These are phyloP conservation scores for Puccinia triticina DNA, from an alignment of 1,284 basidiomycete genomes.

Conservation along the genomic window DNA sequence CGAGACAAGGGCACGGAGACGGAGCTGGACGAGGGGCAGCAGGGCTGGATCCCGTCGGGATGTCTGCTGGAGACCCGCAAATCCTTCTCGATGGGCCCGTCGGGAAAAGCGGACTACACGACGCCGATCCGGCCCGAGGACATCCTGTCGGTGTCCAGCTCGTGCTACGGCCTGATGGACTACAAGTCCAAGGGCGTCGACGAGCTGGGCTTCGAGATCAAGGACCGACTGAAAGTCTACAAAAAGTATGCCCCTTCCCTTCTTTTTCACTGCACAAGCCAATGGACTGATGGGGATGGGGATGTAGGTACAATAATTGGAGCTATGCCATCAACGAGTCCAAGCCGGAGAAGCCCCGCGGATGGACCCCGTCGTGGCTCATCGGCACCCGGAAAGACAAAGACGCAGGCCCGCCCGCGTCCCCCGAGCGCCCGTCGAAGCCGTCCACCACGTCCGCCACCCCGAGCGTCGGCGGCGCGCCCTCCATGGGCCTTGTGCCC, in stretches of 20 bases:
- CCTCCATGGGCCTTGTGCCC: neutral
- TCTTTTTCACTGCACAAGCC: neutral
- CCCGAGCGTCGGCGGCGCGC: neutral
- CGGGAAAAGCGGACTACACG: constrained; percentile 55
- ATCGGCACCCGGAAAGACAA: constrained; percentile 23
- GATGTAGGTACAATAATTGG: constrained; percentile 83
- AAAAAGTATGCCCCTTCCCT: constrained; percentile 64
- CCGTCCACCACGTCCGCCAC: neutral
- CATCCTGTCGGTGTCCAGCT: constrained; percentile 91
- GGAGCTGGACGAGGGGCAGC: constrained; percentile 78
- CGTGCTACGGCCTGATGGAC: constrained; percentile 90
- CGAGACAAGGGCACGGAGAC: constrained; percentile 71
- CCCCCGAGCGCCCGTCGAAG: neutral
- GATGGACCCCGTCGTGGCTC: constrained; percentile 59
- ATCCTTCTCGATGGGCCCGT: constrained; percentile 65
- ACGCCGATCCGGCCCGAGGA: constrained; percentile 77
- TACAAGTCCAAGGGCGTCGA: constrained; percentile 82
- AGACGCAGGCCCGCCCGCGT: neutral
- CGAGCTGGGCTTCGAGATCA: constrained; percentile 81
- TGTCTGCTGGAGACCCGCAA: constrained; percentile 90
- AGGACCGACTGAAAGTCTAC: constrained; percentile 85
- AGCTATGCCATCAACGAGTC: constrained; percentile 67
- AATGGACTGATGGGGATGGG: neutral
- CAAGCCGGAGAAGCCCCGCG: constrained; percentile 55
- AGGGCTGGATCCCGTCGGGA: constrained; percentile 64